Evolutionary conservation across 495 filamentous ascomycete genomes (phyloP).

Genomic region (Neurospora terricola): DNA sequence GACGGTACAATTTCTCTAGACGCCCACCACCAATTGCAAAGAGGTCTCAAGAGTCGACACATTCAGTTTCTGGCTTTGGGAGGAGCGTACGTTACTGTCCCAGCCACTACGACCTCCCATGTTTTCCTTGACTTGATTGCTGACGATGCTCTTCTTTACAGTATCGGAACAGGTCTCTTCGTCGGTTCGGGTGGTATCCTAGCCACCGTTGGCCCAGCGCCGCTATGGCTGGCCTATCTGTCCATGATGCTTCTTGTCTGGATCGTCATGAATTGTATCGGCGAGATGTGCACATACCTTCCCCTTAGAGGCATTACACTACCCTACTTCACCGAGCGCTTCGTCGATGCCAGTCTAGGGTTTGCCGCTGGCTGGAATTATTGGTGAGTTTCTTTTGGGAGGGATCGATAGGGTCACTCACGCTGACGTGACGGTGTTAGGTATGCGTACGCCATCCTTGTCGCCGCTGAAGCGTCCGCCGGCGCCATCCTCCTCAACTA

Average conservation of each 20-base stretch:
- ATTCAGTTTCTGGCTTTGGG: constrained; percentile 67
- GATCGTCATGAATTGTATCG: constrained; percentile 37
- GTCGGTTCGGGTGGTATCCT: constrained; percentile 42
- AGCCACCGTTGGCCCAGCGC: constrained; percentile 35
- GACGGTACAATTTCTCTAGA: constrained; percentile 18
- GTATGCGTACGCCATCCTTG: constrained; percentile 38
- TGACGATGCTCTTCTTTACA: constrained; percentile 3
- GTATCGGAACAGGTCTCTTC: constrained; percentile 56
- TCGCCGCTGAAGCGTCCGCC: constrained; percentile 40
- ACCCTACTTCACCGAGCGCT: constrained; percentile 59
- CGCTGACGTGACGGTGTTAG: background rate
- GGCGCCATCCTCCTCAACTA: constrained; percentile 46
- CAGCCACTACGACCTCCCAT: background rate
- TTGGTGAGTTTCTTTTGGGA: constrained; percentile 15
- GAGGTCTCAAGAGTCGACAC: constrained; percentile 57
- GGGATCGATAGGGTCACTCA: too few relatives aligned
- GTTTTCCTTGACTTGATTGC: background rate
- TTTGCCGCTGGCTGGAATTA: constrained; percentile 79
- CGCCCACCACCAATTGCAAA: constrained; percentile 31
- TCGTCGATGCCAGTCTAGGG: constrained; percentile 64
- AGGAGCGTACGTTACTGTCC: constrained; percentile 31
- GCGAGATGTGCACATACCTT: constrained; percentile 51
- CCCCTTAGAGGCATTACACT: constrained; percentile 47
- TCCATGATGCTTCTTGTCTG: constrained; percentile 33
- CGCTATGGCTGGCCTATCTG: constrained; percentile 45